phyloP scores from a whole-genome alignment of 1,284 basidiomycete genomes.

The Malassezia psittaci region DNA sequence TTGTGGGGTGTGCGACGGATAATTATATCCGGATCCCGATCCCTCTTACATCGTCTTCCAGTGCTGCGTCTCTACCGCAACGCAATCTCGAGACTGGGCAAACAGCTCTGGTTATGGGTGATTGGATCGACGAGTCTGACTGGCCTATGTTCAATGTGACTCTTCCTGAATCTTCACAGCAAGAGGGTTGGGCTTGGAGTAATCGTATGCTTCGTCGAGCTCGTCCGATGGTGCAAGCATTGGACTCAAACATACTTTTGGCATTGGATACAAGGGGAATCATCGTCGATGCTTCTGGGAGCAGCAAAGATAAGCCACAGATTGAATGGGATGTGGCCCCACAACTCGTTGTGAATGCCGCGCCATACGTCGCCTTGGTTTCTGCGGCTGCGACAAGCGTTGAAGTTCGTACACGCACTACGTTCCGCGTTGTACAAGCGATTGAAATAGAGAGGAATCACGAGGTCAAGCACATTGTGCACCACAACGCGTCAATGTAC shows the following conservation, averaged over 20 bases:
- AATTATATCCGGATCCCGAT: slow-evolving; percentile 9
- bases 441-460: slow-evolving; percentile 9
- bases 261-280: background rate
- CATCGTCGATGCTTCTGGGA: slow-evolving; percentile 3
- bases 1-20: slow-evolving; percentile 1
- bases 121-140: slow-evolving; percentile 3
- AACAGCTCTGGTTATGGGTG: slow-evolving; percentile 2
- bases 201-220: background rate
- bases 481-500: slow-evolving; percentile 18
- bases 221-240: background rate
- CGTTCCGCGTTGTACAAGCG: slow-evolving; percentile 51
- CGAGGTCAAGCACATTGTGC: slow-evolving; percentile 25
- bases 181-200: slow-evolving; percentile 1
- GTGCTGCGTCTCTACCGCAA: slow-evolving; percentile 1
- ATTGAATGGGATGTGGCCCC: slow-evolving; percentile 46
- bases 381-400: background rate
- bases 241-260: slow-evolving; percentile 2
- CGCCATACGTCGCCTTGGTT: slow-evolving; percentile 10
- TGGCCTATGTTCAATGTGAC: slow-evolving; percentile 11
- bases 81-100: slow-evolving; percentile 1
- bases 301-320: background rate
- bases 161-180: background rate
- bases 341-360: slow-evolving; percentile 54
- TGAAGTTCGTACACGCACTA: background rate
- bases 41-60: slow-evolving; percentile 2